These are phyloP conservation scores for Euclidium syriacum DNA, from an alignment of 345 rosid species.

Conservation along the genomic window DNA sequence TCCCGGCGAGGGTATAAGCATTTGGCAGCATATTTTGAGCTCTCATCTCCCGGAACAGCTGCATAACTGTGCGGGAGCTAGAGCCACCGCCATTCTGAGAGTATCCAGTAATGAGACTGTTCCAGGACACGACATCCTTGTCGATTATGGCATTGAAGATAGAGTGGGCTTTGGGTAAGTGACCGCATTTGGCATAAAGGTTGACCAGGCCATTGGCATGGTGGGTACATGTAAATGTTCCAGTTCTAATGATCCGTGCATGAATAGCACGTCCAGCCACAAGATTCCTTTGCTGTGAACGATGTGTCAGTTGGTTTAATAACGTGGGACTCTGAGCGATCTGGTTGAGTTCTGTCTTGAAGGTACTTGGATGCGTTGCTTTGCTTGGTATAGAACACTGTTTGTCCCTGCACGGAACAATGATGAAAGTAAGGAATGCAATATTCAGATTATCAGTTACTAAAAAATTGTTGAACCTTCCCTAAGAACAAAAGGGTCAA, in stretches of 20 bases:
- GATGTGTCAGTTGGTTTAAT: constrained; percentile 38
- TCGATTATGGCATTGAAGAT: constrained; percentile 45
- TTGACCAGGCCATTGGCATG: constrained; percentile 64
- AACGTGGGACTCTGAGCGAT: constrained; percentile 33
- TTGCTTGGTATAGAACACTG: constrained; percentile 4
- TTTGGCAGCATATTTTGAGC: constrained; percentile 56
- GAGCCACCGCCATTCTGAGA: constrained; percentile 53
- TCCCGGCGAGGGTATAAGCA: constrained; percentile 71
- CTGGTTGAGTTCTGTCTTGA: constrained; percentile 25
- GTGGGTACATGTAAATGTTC: constrained; percentile 36
- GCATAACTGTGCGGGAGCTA: constrained; percentile 41
- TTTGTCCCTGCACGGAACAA: constrained; percentile 14
- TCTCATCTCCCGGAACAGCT: constrained; percentile 62
- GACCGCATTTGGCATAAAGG: constrained; percentile 63
- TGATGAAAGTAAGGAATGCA: not conserved
- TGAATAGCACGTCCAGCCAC: constrained; percentile 54
- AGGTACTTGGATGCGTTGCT: constrained; percentile 6
- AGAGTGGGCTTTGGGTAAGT: constrained; percentile 42
- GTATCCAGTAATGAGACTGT: constrained; percentile 72
- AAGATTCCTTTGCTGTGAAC: constrained; percentile 45
- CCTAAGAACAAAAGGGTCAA: not conserved
- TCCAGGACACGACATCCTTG: constrained; percentile 78
- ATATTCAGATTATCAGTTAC: not conserved
- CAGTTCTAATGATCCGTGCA: constrained; percentile 43
- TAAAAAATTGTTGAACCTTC: not conserved